Percentiles rank a stretch among this genome's conserved stretches.
phyloP scores from a whole-genome alignment of 2,329 filamentous ascomycete species.

The Xylaria sp. region DNA sequence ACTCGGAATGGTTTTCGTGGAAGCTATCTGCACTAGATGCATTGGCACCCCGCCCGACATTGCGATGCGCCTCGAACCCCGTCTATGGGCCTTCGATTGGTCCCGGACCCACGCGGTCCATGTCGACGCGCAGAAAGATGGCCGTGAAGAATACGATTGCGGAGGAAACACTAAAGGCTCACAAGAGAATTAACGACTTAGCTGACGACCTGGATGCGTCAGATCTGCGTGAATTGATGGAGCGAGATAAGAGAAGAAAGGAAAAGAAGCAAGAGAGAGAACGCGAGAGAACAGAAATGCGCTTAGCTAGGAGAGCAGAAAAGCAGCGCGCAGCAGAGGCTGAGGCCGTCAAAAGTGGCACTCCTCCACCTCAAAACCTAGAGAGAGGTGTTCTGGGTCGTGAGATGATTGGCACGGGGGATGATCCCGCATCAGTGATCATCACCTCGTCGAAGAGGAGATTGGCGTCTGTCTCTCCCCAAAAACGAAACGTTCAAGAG shows the following conservation, averaged over 20 bases:
- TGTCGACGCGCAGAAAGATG: constrained; percentile 56
- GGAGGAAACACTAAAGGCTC: constrained; percentile 62
- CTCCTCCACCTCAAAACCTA: constrained; percentile 57
- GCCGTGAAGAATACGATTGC: constrained; percentile 57
- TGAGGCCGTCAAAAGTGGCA: constrained; percentile 54
- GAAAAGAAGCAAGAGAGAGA: constrained; percentile 74
- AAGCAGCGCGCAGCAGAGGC: constrained; percentile 63
- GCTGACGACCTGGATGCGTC: constrained; percentile 85
- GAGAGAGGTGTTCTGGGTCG: constrained; percentile 64
- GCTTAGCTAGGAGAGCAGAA: constrained; percentile 68
- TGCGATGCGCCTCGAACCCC: constrained; percentile 72
- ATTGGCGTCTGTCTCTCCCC: constrained; percentile 42
- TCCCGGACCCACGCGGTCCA: constrained; percentile 50
- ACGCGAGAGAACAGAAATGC: constrained; percentile 66
- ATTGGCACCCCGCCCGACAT: constrained; percentile 82
- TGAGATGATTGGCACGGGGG: constrained; percentile 58
- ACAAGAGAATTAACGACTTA: constrained; percentile 68
- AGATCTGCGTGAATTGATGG: constrained; percentile 85
- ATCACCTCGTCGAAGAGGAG: constrained; percentile 60
- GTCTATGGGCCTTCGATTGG: constrained; percentile 54
- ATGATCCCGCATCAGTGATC: constrained; percentile 57
- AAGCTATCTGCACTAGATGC: constrained; percentile 78
- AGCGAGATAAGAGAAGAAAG: constrained; percentile 79
- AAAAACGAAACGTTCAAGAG: constrained; percentile 37
- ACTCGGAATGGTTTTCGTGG: constrained; percentile 76